Evolutionary conservation across 202 grass and related monocot species (phyloP).

Genomic region (Panicum virgatum): DNA sequence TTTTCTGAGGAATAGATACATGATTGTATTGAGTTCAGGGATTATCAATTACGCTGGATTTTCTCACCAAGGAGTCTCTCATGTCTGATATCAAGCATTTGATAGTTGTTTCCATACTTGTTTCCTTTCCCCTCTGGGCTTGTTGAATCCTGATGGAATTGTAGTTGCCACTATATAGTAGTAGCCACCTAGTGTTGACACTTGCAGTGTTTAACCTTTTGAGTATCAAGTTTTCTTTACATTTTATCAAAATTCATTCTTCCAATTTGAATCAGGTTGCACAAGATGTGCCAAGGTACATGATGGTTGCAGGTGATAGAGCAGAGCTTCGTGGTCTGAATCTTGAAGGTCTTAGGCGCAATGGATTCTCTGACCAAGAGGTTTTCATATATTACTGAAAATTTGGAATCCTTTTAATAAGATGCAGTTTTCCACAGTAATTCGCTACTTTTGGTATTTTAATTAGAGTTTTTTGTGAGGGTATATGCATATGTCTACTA

Average conservation of each 20-base stretch:
- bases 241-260: slow-evolving; percentile 8
- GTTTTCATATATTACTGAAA: slow-evolving; percentile 41
- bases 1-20: slow-evolving; percentile 25
- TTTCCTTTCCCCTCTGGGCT: slow-evolving; percentile 6
- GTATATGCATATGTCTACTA: background rate
- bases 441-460: background rate
- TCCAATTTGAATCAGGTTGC: slow-evolving; percentile 56
- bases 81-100: background rate
- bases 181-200: background rate
- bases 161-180: background rate
- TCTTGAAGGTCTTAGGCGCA: slow-evolving; percentile 82
- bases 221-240: background rate
- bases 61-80: background rate
- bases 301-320: slow-evolving; percentile 85
- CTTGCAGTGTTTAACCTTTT: background rate
- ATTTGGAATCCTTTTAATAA: background rate
- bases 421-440: background rate
- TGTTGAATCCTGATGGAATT: background rate
- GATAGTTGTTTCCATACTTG: slow-evolving; percentile 11
- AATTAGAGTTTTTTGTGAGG: background rate
- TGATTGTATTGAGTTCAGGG: background rate
- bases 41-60: background rate
- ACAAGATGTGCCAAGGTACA: slow-evolving; percentile 97
- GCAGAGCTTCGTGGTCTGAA: slow-evolving; percentile 91
- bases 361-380: slow-evolving; percentile 69